A percentile compares a stretch with the other conserved stretches of the same genome.
phyloP scores from a whole-genome alignment of 805 yeast genomes.

The Grigorovia jiainica region DNA sequence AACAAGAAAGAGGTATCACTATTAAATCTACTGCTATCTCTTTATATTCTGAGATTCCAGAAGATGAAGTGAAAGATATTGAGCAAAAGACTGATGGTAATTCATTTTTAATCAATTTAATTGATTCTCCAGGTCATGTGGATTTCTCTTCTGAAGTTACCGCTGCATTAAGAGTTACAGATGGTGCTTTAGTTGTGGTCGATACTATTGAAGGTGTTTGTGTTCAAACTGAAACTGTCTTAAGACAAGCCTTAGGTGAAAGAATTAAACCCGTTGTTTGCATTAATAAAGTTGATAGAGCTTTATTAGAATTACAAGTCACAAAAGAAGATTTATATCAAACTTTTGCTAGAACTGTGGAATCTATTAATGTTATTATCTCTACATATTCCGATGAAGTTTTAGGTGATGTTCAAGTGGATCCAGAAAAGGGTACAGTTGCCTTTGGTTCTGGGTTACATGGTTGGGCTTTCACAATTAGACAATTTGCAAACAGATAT shows the following conservation, averaged over 20 bases:
- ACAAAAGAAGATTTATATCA: constrained; percentile 98
- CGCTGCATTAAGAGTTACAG: constrained; percentile 99
- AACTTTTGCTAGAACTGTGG: constrained; percentile 96
- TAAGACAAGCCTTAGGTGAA: constrained; percentile 98
- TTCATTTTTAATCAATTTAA: constrained; percentile 93
- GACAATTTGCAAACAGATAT: constrained; percentile 97
- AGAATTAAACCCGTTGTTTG: constrained; percentile 98
- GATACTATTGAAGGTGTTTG: constrained; percentile 99
- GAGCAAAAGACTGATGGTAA: constrained; percentile 80
- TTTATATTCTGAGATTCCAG: constrained; percentile 75
- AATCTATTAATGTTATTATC: constrained; percentile 97
- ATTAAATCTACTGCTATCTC: constrained; percentile 98
- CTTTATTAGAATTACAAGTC: constrained; percentile 96
- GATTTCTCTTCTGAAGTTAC: constrained; percentile 99
- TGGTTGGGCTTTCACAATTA: constrained; percentile 99
- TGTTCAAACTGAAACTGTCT: constrained; percentile 99
- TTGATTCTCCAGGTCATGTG: constrained; percentile 99
- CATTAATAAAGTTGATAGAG: constrained; percentile 99
- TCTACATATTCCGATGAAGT: constrained; percentile 86
- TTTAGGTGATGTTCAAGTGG: constrained; percentile 94
- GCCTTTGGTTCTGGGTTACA: constrained; percentile 99
- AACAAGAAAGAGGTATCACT: constrained; percentile 64
- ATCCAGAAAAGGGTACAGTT: constrained; percentile 98
- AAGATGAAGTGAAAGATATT: constrained; percentile 78
- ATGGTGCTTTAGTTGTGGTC: constrained; percentile 99